These are phyloP conservation scores for Beauveria australis DNA, from an alignment of 2,329 filamentous ascomycete genomes.

Conservation along the genomic window DNA sequence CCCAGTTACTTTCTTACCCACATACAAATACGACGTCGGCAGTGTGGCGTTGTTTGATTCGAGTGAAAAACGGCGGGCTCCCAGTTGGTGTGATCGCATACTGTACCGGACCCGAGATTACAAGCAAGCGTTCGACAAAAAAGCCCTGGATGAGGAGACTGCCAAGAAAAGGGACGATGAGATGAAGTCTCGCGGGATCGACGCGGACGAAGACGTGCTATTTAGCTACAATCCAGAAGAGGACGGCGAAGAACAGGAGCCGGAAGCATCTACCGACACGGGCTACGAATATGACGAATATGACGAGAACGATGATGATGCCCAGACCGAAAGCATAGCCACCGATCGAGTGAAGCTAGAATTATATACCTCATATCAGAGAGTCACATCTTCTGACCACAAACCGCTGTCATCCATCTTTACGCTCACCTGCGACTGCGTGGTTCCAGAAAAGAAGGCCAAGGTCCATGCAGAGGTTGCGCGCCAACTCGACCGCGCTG, in stretches of 20 bases:
- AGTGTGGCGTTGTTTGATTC: conserved; percentile 88
- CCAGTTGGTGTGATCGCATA: conserved; percentile 96
- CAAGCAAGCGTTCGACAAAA: conserved; percentile 56
- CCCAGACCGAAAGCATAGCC: conserved; percentile 49
- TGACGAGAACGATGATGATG: conserved; percentile 38
- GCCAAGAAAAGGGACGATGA: conserved; percentile 70
- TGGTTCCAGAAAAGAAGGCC: conserved; percentile 76
- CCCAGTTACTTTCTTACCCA: conserved; percentile 77
- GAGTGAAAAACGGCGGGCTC: conserved; percentile 85
- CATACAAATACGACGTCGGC: conserved; percentile 97
- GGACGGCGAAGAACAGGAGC: conserved; percentile 14
- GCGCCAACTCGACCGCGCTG: conserved; percentile 76
- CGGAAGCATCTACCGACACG: conserved; percentile 18
- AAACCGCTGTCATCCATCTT: conserved; percentile 86
- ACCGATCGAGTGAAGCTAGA: conserved; percentile 47
- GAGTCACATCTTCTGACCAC: conserved; percentile 87
- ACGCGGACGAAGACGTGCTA: conserved; percentile 73
- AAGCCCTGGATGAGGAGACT: conserved; percentile 54
- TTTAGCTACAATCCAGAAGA: conserved; percentile 84
- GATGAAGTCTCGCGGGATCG: conserved; percentile 73
- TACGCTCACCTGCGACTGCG: conserved; percentile 74
- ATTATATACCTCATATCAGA: conserved; percentile 79
- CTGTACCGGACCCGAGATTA: conserved; percentile 72
- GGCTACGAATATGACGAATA: conserved; percentile 54
- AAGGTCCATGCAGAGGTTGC: conserved; percentile 81